A percentile compares a stretch with the other conserved stretches of the same genome.
phyloP scores from a whole-genome alignment of 192 early-diverging fungal genomes.

The Coemansia sp. region DNA sequence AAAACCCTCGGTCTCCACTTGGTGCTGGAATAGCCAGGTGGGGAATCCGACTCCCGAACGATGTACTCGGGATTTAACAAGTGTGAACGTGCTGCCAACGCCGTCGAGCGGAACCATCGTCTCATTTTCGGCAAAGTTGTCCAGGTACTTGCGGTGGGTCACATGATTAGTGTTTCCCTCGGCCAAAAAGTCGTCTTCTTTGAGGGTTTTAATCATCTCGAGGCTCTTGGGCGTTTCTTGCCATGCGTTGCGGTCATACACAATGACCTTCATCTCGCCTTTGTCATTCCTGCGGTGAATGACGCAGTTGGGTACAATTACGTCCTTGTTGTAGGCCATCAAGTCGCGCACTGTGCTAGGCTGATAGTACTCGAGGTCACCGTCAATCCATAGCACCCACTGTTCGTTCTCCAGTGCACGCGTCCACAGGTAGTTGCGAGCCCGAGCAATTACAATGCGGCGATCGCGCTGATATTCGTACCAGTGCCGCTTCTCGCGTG shows the following conservation, averaged over 20 bases:
- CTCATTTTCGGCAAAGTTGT: conserved; percentile 42
- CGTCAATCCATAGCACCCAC: conserved; percentile 76
- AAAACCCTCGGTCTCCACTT: conserved; percentile 72
- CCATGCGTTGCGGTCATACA: conserved; percentile 72
- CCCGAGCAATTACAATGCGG: conserved; percentile 60
- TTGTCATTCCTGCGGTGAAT: conserved; percentile 34
- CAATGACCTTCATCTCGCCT: conserved; percentile 52
- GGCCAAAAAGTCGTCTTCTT: conserved; percentile 40
- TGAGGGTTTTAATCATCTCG: conserved; percentile 39
- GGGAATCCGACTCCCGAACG: conserved; percentile 67
- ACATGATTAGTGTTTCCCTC: conserved; percentile 45
- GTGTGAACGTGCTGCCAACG: conserved; percentile 65
- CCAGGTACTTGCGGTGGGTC: conserved; percentile 46
- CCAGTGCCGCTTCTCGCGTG: conserved; percentile 58
- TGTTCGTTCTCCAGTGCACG: conserved; percentile 58
- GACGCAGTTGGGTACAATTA: conserved; percentile 66
- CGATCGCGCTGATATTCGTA: conserved; percentile 59
- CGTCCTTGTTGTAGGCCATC: conserved; percentile 64
- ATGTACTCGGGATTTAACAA: conserved; percentile 65
- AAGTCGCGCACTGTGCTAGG: conserved; percentile 58
- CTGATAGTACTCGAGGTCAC: conserved; percentile 68
- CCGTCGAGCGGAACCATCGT: conserved; percentile 61
- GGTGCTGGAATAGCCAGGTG: conserved; percentile 60
- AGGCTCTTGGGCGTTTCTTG: conserved; percentile 60
- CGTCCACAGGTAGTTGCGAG: conserved; percentile 62